Conservation (phyloP, 1,139 yeast species). For the Zygosaccharomyces sapae region DNA sequence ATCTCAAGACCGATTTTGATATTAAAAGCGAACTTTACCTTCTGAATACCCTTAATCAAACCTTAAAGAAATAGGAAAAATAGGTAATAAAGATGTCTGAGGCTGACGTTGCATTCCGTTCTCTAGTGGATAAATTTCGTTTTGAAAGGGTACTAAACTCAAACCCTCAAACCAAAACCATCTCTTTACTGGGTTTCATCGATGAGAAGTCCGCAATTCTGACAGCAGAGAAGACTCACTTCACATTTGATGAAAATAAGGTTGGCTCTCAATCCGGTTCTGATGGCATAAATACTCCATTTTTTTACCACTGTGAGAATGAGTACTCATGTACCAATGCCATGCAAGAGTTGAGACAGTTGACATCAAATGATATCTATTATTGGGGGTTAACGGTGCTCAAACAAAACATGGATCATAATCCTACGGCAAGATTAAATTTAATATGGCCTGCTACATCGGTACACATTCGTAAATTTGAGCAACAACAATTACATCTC, state of each 20-base stretch:
- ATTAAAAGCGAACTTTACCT: neutral
- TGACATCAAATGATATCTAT: constrained; percentile 76
- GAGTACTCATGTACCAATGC: constrained; percentile 33
- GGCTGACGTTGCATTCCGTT: neutral
- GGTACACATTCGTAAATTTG: constrained; percentile 73
- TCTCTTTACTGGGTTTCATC: constrained; percentile 65
- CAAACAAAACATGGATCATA: constrained; percentile 43
- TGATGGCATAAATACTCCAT: constrained; percentile 25
- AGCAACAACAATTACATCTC: constrained; percentile 53
- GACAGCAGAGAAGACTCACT: constrained; percentile 68
- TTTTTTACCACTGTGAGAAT: constrained; percentile 30
- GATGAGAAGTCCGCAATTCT: constrained; percentile 59
- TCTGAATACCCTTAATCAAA: neutral
- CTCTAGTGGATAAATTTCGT: constrained; percentile 37
- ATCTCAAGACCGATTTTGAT: neutral
- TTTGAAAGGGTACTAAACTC: constrained; percentile 45
- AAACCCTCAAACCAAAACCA: constrained; percentile 61
- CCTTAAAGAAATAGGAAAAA: neutral
- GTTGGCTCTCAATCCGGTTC: constrained; percentile 20
- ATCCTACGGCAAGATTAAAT: constrained; percentile 68
- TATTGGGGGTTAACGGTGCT: constrained; percentile 67
- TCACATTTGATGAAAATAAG: constrained; percentile 36
- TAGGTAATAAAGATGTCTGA: neutral
- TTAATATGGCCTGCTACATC: constrained; percentile 87
- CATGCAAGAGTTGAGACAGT: constrained; percentile 41